Percentiles rank a stretch among this genome's conserved stretches.
These are phyloP conservation scores for Millerago galiae DNA, from an alignment of 805 yeast species.

Conservation along the genomic window DNA sequence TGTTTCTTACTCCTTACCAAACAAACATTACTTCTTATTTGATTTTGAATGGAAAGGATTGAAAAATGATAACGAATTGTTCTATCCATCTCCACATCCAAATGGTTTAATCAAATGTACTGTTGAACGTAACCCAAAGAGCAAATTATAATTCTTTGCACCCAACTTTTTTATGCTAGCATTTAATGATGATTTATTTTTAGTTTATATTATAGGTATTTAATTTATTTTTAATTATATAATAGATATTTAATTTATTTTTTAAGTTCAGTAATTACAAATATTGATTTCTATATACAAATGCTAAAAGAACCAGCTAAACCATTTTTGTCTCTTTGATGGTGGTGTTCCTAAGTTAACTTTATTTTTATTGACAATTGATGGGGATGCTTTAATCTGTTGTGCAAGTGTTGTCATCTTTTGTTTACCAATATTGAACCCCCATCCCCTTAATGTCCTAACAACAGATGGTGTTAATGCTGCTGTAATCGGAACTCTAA, in stretches of 20 bases:
- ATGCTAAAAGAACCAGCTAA: constrained; percentile 46
- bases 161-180: neutral
- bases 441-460: constrained; percentile 58
- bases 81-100: constrained; percentile 88
- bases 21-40: constrained; percentile 82
- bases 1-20: constrained; percentile 77
- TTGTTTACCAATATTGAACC: constrained; percentile 65
- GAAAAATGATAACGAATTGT: constrained; percentile 72
- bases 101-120: constrained; percentile 87
- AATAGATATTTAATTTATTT: neutral
- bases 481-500: constrained; percentile 86
- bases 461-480: constrained; percentile 85
- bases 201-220: neutral
- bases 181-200: neutral
- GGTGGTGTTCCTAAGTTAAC: constrained; percentile 51
- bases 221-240: neutral
- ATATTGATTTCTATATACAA: neutral
- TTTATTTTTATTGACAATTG: constrained; percentile 28
- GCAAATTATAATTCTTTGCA: constrained; percentile 38
- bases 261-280: too few species aligned
- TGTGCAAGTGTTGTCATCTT: constrained; percentile 36
- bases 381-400: constrained; percentile 28
- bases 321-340: constrained; percentile 48
- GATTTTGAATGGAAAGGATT: constrained; percentile 83
- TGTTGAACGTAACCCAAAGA: constrained; percentile 60